Percentiles rank a stretch among this genome's conserved stretches.
These are phyloP conservation scores for Brasilioporus rufonigricans DNA, from an alignment of 768 basidiomycete genomes.

Conservation along the genomic window DNA sequence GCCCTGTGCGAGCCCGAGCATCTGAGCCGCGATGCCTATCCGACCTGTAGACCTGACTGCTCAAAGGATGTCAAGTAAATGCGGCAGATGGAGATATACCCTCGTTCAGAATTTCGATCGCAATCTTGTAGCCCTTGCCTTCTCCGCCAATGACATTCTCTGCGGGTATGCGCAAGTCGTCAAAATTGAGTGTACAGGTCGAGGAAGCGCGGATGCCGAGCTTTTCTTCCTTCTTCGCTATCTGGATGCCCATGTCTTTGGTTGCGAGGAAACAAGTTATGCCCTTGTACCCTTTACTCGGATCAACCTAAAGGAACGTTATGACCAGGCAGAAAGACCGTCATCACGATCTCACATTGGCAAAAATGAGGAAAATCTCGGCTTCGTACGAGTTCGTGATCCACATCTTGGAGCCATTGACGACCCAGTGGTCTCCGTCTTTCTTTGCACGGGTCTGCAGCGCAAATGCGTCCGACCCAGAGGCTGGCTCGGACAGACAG, in stretches of 20 bases:
- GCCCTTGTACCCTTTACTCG: conserved; percentile 95
- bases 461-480: conserved; percentile 97
- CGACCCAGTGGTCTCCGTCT: conserved; percentile 79
- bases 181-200: conserved; percentile 92
- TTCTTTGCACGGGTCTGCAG: conserved; percentile 90
- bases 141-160: conserved; percentile 92
- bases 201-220: conserved; percentile 95
- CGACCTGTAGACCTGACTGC: conserved; percentile 47
- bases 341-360: conserved; percentile 62
- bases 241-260: conserved; percentile 94
- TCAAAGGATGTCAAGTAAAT: not conserved
- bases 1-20: conserved; percentile 97
- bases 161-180: conserved; percentile 80
- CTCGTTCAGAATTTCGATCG: conserved; percentile 96
- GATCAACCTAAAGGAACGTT: conserved; percentile 56
- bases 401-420: conserved; percentile 99
- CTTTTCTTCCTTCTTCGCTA: conserved; percentile 99
- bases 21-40: conserved; percentile 97
- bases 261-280: conserved; percentile 97
- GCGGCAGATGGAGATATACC: conserved; percentile 37
- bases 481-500: conserved; percentile 88
- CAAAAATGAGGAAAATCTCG: conserved; percentile 91
- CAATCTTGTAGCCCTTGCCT: conserved; percentile 94
- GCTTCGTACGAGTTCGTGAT: conserved; percentile 95
- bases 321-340: not conserved